These are phyloP conservation scores for Daldinia decipiens DNA, from an alignment of 495 filamentous ascomycete genomes.

Conservation along the genomic window DNA sequence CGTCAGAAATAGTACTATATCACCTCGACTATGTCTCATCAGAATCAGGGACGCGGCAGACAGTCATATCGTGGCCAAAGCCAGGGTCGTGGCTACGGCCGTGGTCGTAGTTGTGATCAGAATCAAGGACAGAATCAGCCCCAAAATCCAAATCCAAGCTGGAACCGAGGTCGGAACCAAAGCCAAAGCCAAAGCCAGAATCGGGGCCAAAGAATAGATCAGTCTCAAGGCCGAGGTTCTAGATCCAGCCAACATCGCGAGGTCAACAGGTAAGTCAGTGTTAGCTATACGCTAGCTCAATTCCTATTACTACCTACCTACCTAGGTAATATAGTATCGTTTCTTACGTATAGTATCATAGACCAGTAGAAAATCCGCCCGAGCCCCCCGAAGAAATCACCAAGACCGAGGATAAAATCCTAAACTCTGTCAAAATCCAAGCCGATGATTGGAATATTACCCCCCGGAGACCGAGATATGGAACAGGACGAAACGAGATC, in stretches of 20 bases:
- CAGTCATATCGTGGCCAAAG: neutral
- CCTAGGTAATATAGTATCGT: too few relatives aligned
- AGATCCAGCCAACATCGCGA: neutral
- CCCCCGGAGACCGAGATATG: constrained; percentile 12
- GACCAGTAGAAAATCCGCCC: neutral
- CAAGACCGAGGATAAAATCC: too few relatives aligned
- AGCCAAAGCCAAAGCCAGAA: neutral
- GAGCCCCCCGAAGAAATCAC: neutral
- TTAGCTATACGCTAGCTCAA: too few relatives aligned
- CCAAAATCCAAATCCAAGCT: neutral
- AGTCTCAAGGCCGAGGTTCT: neutral
- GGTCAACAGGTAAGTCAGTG: too few relatives aligned
- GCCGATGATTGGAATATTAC: neutral
- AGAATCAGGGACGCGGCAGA: neutral
- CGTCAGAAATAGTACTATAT: neutral
- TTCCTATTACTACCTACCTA: too few relatives aligned
- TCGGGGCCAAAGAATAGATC: neutral
- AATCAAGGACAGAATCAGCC: neutral
- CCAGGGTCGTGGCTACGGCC: neutral
- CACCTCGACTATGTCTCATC: neutral
- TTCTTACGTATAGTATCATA: too few relatives aligned
- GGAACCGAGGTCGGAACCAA: neutral
- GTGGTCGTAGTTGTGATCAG: neutral
- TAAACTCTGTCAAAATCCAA: too few relatives aligned
- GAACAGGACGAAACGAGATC: neutral